A percentile compares a stretch with the other conserved stretches of the same genome.
These are phyloP conservation scores for Leishmania lainsoni DNA, from an alignment of 208 protist species.

Conservation along the genomic window DNA sequence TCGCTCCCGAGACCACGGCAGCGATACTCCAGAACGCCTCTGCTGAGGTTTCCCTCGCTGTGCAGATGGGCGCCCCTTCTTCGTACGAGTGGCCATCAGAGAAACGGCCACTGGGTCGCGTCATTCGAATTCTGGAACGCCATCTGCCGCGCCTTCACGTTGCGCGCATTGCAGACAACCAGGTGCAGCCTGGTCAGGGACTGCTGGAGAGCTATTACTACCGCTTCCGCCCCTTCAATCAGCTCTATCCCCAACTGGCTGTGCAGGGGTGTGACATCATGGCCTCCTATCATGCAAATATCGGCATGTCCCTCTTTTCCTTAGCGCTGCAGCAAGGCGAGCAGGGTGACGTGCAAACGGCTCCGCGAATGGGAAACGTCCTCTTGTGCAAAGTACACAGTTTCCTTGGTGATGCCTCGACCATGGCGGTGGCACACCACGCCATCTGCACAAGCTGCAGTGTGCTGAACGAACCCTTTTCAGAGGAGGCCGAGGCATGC, in stretches of 20 bases:
- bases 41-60: constrained; percentile 33
- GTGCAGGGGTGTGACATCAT: constrained; percentile 72
- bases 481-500: constrained; percentile 68
- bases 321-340: constrained; percentile 33
- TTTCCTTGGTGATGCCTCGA: constrained; percentile 50
- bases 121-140: constrained; percentile 56
- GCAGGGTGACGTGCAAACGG: constrained; percentile 12
- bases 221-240: constrained; percentile 68
- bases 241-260: constrained; percentile 53
- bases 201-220: constrained; percentile 58
- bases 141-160: constrained; percentile 39
- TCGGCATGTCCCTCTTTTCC: constrained; percentile 50
- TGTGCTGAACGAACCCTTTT: constrained; percentile 55
- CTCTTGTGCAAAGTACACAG: constrained; percentile 26
- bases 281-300: constrained; percentile 27
- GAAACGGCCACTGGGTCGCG: constrained; percentile 37
- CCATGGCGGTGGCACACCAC: constrained; percentile 41
- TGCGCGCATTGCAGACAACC: constrained; percentile 42
- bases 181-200: constrained; percentile 33
- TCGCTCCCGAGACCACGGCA: constrained; percentile 24
- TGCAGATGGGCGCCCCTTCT: constrained; percentile 30
- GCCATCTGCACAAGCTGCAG: constrained; percentile 51
- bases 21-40: constrained; percentile 3
- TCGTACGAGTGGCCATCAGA: constrained; percentile 36
- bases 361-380: constrained; percentile 31